Percentiles rank a stretch among this genome's conserved stretches.
These are phyloP conservation scores for Nothopassalora personata DNA, from an alignment of 2,329 filamentous ascomycete species.

Conservation along the genomic window DNA sequence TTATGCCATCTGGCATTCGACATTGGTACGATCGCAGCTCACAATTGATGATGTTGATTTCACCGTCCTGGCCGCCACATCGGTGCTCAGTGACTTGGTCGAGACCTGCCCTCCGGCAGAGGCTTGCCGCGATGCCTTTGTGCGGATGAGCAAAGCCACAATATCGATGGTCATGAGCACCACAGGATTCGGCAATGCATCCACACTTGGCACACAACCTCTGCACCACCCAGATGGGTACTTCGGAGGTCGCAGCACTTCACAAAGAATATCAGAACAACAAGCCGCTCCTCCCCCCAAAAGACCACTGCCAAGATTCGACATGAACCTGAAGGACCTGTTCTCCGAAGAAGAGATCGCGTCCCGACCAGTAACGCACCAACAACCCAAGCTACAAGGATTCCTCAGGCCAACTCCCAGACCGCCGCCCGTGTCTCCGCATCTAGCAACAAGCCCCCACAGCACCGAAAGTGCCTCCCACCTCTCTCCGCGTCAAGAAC, in stretches of 20 bases:
- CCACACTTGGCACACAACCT: constrained; percentile 27
- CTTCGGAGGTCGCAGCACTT: constrained; percentile 15
- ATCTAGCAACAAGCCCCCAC: constrained; percentile 14
- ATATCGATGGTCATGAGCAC: constrained; percentile 90
- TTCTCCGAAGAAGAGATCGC: constrained; percentile 43
- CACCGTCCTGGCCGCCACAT: constrained; percentile 86
- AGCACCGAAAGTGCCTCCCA: constrained; percentile 11
- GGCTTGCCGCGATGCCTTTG: constrained; percentile 89
- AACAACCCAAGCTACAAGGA: constrained; percentile 17
- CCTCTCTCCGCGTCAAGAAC: neutral
- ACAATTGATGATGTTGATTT: constrained; percentile 97
- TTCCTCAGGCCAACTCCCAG: constrained; percentile 23
- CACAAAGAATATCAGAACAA: constrained; percentile 3
- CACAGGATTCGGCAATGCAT: constrained; percentile 58
- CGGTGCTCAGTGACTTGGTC: constrained; percentile 83
- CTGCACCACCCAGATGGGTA: constrained; percentile 28
- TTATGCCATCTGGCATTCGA: constrained; percentile 96
- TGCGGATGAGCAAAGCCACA: constrained; percentile 89
- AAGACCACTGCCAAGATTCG: constrained; percentile 47
- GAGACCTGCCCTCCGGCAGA: constrained; percentile 94
- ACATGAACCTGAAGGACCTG: constrained; percentile 52
- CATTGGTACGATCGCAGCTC: constrained; percentile 76
- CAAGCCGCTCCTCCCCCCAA: constrained; percentile 3
- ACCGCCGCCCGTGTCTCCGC: constrained; percentile 15
- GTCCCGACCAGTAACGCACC: constrained; percentile 30